These are phyloP conservation scores for Paramyrothecium sp. DNA, from an alignment of 2,329 filamentous ascomycete genomes.

Conservation along the genomic window DNA sequence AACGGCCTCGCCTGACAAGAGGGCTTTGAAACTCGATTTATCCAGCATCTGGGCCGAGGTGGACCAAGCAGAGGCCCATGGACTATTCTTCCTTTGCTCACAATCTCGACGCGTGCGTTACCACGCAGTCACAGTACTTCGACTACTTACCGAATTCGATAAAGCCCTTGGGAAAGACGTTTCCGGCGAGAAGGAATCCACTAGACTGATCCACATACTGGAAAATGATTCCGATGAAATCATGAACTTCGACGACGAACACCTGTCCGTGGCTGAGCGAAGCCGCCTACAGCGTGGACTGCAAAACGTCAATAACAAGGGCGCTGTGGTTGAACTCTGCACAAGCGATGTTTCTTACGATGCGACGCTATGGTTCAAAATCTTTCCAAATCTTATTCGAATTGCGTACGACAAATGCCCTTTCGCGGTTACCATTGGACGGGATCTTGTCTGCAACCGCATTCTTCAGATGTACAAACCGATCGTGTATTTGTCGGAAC, in stretches of 20 bases:
- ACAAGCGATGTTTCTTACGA: constrained; percentile 95
- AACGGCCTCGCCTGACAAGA: constrained; percentile 61
- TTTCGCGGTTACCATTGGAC: constrained; percentile 84
- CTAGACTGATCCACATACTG: constrained; percentile 84
- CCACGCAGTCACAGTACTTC: constrained; percentile 88
- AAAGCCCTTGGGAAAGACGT: constrained; percentile 73
- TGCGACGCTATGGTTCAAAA: constrained; percentile 93
- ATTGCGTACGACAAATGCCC: constrained; percentile 89
- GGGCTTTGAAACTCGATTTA: constrained; percentile 77
- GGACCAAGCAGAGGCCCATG: constrained; percentile 94
- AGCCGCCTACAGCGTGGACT: constrained; percentile 90
- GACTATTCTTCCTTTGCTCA: constrained; percentile 94
- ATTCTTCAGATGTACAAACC: constrained; percentile 90
- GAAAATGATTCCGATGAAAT: constrained; percentile 86
- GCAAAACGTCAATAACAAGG: constrained; percentile 78
- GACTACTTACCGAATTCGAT: constrained; percentile 92
- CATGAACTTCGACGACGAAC: constrained; percentile 89
- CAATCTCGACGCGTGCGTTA: constrained; percentile 86
- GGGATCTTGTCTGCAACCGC: constrained; percentile 89
- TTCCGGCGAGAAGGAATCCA: constrained; percentile 58
- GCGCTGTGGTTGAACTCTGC: constrained; percentile 88
- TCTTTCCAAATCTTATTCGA: constrained; percentile 92
- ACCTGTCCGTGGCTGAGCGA: constrained; percentile 85
- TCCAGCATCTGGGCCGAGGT: constrained; percentile 90
- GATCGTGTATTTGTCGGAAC: constrained; percentile 77